Evolutionary conservation across 768 basidiomycete species (phyloP), one percentile per base, ranked within the genome.

Genomic region (Hebeloma cylindrosporum): DNA sequence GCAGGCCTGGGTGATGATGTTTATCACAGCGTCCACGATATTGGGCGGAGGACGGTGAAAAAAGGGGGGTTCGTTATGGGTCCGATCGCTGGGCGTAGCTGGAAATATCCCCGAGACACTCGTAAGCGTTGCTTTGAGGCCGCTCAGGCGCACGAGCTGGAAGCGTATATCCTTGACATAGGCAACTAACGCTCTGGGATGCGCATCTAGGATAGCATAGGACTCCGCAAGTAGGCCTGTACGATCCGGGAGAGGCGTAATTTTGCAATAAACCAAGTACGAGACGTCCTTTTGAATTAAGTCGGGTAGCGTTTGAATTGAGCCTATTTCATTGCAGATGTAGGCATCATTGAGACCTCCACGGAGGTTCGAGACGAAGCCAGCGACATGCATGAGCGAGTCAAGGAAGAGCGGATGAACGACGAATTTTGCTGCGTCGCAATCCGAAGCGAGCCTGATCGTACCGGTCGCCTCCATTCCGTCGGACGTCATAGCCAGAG

Each of bases 371-470:
- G 79, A 73, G 25, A 87, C 64, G 61, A 88, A 85, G 3, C 87
- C 87, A 0, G 85, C 78, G 27, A 78, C 72, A 46, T 88, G 87
- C 22, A 87, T 65, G 22, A 88, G 65, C 0, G 82, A 78, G 50
- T 88, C 86, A 45, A 77, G 65, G 62, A 87, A 85, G 18, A 84
- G 58, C 4, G 80, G 78, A 48, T 82, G 73, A 3, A 68, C 63
- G 7, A 70, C 64, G 48, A 73, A 77, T 9, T 59, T 51, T 20
- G 66, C 59, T 13, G 53, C 50, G 17, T 66, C 47, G 32, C 67
- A 50, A 7, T 56, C 52, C 3, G 48, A 27, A 1, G 75, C 73
- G 10, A 83, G 63, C 20, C 62, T 55, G 18, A 85, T 60, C 0
- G 63, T 60, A 2, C 82, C 85, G 49, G 69, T 70, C 2, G 75